Evolutionary conservation across 2,329 filamentous ascomycete species (phyloP), one percentile per base, ranked within the genome.

Genomic region (Periconia sp.): DNA sequence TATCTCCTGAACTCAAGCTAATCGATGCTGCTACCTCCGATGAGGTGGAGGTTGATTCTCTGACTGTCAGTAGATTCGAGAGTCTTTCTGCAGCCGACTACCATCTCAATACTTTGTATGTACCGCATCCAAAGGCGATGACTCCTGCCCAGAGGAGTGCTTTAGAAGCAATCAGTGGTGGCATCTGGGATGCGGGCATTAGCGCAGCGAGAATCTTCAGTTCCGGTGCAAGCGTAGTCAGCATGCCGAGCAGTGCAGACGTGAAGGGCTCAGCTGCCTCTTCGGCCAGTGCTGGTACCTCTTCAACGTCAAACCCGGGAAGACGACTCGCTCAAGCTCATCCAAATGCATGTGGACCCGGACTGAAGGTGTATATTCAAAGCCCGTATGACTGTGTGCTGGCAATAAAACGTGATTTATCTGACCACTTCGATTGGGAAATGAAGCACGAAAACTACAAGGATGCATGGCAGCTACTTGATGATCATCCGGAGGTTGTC

Each of bases 341-440:
- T 59, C 80, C 78, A 45, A 77, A 82, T 59, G 76, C 77, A 17
- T 73, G 77, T 6, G 80, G 81, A 10, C 78, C 81, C 37, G 86
- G 87, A 7, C 79, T 87, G 60, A 90, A 97, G 66, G 89, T 99
- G 15, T 97, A 97, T 70, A 91, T 99, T 41, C 92, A 96, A 66
- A 97, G 92, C 64, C 94, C 94, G 0, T 99, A 95, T 68, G 94
- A 99, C 74, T 97, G 92, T 65, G 88, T 97, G n/a, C 78, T 97
- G 50, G 91, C 91, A 0, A 91, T 94, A 2, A 92, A 92, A 69
- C 83, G 94, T 61, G 92, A 96, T 66, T 80, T 96, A 15, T 80
- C 85, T 3, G 94, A 99, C 73, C 92, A 96, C 66, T 78, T 97
- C 19, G 79, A 82, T 8, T 99, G 93, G 93, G 79, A 97, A 14